Base-by-base conservation (phyloP, 257 asterid species). In the Penstemon eatonii region DNA sequence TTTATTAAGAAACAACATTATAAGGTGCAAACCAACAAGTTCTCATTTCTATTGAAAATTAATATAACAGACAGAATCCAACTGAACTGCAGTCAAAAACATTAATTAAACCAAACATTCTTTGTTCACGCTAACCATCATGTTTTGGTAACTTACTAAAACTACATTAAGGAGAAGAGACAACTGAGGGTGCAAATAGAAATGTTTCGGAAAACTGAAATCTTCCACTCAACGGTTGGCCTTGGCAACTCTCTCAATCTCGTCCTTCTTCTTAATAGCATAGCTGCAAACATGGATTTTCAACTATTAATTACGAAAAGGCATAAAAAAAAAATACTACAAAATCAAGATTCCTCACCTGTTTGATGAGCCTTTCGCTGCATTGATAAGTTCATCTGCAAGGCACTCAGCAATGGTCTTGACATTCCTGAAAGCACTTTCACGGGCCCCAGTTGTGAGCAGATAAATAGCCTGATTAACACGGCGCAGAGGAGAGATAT, bases 221-320 rank as follows among this genome's bases (percentile, higher is more conserved):
- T 25, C 33, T 25, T 25, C 33, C 33, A 25, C 78, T 83, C 54
- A 90, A 84, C 94, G 92, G 75, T 90, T 88, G 70, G 94, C 97
- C 86, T 88, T 90, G 42, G 96, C 96, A 80, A 90, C 97, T 76
- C 96, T 84, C 81, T 90, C 97, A 71, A 90, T 88, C 85, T 90
- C 96, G 7, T 90, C 96, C 68, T 90, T 90, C 96, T 88, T 90
- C 75, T 90, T 90, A 3, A 90, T 90, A 6, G 97, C 97, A 70
- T 88, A 90, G 85, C 97, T 90, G 87, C 76, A 63, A 12, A 5
- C n/a, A 49, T 4, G n/a, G 18, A 49, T 3, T 3, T 54, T 36
- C 7, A 33, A 3, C 8, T 4, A 42, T 72, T 66, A 71, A 62
- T 18, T 2, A 13, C n/a, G 33, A 18, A 7, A 52, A 5, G 19